Conservation (phyloP, 495 filamentous ascomycete species). For the Tetracladium setigerum region DNA sequence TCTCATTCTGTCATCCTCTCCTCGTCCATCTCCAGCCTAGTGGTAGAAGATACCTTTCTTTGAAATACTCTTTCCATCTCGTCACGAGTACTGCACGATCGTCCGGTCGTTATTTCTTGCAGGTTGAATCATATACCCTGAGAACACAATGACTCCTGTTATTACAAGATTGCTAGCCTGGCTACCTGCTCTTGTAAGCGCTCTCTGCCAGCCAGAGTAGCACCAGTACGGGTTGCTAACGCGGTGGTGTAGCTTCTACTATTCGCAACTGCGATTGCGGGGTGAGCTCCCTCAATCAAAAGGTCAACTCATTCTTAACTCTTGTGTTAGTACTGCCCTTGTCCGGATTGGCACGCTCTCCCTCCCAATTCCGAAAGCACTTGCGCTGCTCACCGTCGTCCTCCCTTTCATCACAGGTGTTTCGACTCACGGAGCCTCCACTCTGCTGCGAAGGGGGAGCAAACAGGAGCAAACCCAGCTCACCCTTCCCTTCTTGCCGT, state of each 20-base stretch:
- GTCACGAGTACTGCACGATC: too few relatives aligned
- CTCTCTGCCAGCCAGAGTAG: too few relatives aligned
- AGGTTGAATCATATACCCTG: too few relatives aligned
- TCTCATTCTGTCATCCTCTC: too few relatives aligned
- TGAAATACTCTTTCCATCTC: too few relatives aligned
- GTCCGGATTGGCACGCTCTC: conserved; percentile 36
- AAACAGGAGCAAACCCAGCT: conserved; percentile 23
- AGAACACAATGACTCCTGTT: too few relatives aligned
- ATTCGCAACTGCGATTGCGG: conserved; percentile 8
- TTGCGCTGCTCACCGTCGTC: conserved; percentile 40
- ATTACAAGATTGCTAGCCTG: too few relatives aligned
- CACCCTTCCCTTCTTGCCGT: conserved; percentile 33
- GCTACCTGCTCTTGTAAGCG: too few relatives aligned
- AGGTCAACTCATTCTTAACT: background rate
- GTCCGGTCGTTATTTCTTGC: too few relatives aligned
- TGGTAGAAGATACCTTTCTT: too few relatives aligned
- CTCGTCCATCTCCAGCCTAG: too few relatives aligned
- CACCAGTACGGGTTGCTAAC: conserved; percentile 3
- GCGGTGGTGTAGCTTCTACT: conserved; percentile 9
- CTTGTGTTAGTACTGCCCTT: conserved; percentile 36
- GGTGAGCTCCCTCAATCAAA: conserved; percentile 9
- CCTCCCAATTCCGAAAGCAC: conserved; percentile 40
- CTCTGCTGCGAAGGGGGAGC: conserved; percentile 11
- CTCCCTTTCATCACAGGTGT: conserved; percentile 43
- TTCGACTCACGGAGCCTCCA: conserved; percentile 25